These are phyloP conservation scores for Vitis hybrid DNA, from an alignment of 177 flowering plant genomes.

Conservation along the genomic window DNA sequence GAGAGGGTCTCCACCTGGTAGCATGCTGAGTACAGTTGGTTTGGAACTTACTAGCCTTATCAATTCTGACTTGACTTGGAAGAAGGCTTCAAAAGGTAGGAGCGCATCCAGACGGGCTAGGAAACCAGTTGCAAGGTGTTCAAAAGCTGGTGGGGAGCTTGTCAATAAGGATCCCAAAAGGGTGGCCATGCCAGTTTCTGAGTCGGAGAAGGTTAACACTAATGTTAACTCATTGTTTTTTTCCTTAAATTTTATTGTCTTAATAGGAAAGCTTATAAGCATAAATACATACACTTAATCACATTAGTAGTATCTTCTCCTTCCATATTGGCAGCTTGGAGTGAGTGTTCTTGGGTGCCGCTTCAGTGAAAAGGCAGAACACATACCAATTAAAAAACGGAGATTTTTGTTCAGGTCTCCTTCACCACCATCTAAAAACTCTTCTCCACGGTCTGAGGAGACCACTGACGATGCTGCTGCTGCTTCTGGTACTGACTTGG, in stretches of 20 bases:
- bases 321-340: slow-evolving; percentile 40
- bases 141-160: slow-evolving; percentile 19
- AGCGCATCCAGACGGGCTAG: slow-evolving; percentile 40
- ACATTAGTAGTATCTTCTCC: slow-evolving; percentile 3
- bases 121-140: slow-evolving; percentile 23
- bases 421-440: slow-evolving; percentile 39
- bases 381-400: slow-evolving; percentile 62
- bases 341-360: slow-evolving; percentile 39
- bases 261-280: background rate
- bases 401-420: slow-evolving; percentile 39
- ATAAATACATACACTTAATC: background rate
- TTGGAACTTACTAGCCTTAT: slow-evolving; percentile 39
- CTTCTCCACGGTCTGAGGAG: slow-evolving; percentile 22
- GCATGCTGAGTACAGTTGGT: slow-evolving; percentile 43
- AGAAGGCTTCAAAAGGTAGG: slow-evolving; percentile 42
- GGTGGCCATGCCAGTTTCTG: slow-evolving; percentile 34
- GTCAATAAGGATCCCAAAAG: slow-evolving; percentile 13
- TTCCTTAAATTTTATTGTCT: background rate
- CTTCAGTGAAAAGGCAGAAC: slow-evolving; percentile 38
- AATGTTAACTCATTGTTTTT: background rate
- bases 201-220: slow-evolving; percentile 50
- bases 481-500: slow-evolving; percentile 9
- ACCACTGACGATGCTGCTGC: slow-evolving; percentile 8
- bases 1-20: slow-evolving; percentile 26
- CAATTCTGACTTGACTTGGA: slow-evolving; percentile 47